These are phyloP conservation scores for Trametes cingulata DNA, from an alignment of 768 basidiomycete genomes.

Conservation along the genomic window DNA sequence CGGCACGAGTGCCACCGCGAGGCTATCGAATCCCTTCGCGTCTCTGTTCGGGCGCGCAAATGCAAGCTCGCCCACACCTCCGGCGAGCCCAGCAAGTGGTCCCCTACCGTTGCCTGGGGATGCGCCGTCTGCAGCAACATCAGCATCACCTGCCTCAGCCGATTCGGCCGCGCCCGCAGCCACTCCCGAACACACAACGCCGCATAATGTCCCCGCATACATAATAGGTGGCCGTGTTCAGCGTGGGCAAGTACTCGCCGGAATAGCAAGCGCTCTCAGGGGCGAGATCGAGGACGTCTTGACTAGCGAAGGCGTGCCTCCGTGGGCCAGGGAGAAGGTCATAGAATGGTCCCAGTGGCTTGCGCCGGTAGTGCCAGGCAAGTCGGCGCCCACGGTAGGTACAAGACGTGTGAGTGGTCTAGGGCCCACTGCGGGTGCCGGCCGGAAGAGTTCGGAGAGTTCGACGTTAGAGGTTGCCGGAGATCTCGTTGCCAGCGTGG, in stretches of 20 bases:
- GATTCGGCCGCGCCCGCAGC: slow-evolving; percentile 21
- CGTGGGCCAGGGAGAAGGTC: slow-evolving; percentile 65
- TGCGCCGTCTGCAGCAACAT: slow-evolving; percentile 19
- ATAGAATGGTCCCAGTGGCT: slow-evolving; percentile 53
- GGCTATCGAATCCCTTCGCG: slow-evolving; percentile 75
- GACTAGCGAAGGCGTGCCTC: slow-evolving; percentile 42
- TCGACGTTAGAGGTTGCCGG: slow-evolving; percentile 14
- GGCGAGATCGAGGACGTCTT: slow-evolving; percentile 53
- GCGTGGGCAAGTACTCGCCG: slow-evolving; percentile 53
- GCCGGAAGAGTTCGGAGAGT: slow-evolving; percentile 12
- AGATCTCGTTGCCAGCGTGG: slow-evolving; percentile 2
- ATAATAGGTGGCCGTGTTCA: slow-evolving; percentile 56
- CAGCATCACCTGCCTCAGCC: slow-evolving; percentile 30
- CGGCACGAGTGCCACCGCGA: slow-evolving; percentile 34
- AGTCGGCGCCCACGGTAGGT: background rate
- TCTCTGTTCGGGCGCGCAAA: slow-evolving; percentile 65
- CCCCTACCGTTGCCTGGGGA: slow-evolving; percentile 21
- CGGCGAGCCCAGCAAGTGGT: slow-evolving; percentile 25
- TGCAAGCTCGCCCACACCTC: slow-evolving; percentile 33
- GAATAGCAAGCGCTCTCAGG: slow-evolving; percentile 53
- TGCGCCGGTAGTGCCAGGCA: slow-evolving; percentile 54
- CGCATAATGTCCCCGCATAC: slow-evolving; percentile 60
- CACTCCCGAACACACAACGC: slow-evolving; percentile 31
- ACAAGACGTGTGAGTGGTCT: slow-evolving; percentile 9
- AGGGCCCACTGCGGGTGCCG: slow-evolving; percentile 5